Conservation (phyloP, 2,329 filamentous ascomycete genomes). For the Neocucurbitaria cava region DNA sequence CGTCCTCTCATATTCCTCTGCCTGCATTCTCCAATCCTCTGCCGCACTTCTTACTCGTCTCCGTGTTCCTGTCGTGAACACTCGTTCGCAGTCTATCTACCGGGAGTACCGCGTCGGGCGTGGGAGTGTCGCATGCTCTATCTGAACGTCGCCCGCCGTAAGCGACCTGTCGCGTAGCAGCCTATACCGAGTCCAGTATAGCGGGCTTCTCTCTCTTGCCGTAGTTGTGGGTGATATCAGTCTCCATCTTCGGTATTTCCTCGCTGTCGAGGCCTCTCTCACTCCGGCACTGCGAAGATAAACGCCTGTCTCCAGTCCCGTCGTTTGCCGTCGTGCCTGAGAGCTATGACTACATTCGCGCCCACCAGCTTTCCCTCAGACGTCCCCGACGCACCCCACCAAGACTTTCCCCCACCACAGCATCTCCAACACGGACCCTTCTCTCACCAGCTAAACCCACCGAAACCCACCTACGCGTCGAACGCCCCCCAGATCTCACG, state of each 20-base stretch:
- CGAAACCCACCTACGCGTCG: slow-evolving; percentile 22
- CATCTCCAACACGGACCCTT: slow-evolving; percentile 32
- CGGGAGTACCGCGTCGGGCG: neutral
- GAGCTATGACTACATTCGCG: slow-evolving; percentile 40
- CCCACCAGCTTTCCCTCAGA: slow-evolving; percentile 25
- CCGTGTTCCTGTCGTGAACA: neutral
- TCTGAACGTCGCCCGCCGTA: slow-evolving; percentile 14
- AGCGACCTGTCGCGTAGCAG: slow-evolving; percentile 19
- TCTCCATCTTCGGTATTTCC: slow-evolving; percentile 21
- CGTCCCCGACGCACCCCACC: slow-evolving; percentile 39
- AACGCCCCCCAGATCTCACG: slow-evolving; percentile 33
- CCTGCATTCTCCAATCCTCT: slow-evolving; percentile 1
- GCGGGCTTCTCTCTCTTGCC: slow-evolving; percentile 14
- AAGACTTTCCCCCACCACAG: slow-evolving; percentile 36
- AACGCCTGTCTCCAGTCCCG: slow-evolving; percentile 7
- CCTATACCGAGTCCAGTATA: slow-evolving; percentile 29
- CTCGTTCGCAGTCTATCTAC: neutral
- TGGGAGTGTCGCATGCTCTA: slow-evolving; percentile 12
- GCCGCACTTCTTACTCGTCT: slow-evolving; percentile 12
- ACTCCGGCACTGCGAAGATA: slow-evolving; percentile 5
- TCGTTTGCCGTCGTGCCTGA: slow-evolving; percentile 8
- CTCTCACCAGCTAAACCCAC: slow-evolving; percentile 35
- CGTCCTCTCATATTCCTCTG: slow-evolving; percentile 1
- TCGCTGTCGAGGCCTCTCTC: slow-evolving; percentile 9
- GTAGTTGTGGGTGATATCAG: slow-evolving; percentile 21